These are phyloP conservation scores for Blastomyces gilchristii DNA, from an alignment of 2,329 filamentous ascomycete species.

Conservation along the genomic window DNA sequence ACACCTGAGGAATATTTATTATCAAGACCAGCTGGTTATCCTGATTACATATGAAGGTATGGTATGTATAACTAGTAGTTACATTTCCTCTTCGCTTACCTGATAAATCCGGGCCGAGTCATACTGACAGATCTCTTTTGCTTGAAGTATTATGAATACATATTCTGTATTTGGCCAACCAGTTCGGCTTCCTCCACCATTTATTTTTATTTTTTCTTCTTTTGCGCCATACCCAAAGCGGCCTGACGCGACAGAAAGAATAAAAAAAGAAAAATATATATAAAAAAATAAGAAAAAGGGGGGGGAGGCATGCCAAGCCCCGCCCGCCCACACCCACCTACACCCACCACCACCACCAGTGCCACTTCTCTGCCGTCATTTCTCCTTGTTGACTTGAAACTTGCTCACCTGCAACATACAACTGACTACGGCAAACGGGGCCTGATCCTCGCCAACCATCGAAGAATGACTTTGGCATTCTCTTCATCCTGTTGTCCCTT, in stretches of 20 bases:
- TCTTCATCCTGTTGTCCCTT: not conserved
- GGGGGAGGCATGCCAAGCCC: not conserved
- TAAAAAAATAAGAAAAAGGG: not conserved
- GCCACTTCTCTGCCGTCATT: not conserved
- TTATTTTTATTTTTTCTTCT: not conserved
- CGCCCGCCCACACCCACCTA: not conserved
- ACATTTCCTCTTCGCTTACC: too few species aligned
- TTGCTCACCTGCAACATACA: conserved; percentile 1
- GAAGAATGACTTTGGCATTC: not conserved
- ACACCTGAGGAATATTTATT: too few species aligned
- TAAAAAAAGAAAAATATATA: not conserved
- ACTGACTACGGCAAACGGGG: not conserved
- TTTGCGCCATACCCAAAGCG: not conserved
- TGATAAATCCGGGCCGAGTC: too few species aligned
- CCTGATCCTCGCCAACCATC: not conserved
- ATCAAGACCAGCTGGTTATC: too few species aligned
- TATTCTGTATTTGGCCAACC: too few species aligned
- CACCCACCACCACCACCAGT: too few species aligned
- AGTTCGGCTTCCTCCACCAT: too few species aligned
- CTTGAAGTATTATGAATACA: too few species aligned
- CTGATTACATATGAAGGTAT: too few species aligned
- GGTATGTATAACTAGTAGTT: too few species aligned
- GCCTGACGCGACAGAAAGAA: not conserved
- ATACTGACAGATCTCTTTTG: too few species aligned
- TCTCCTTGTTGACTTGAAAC: conserved; percentile 5